Evolutionary conservation across 2,329 filamentous ascomycete genomes (phyloP), one percentile per base, ranked within the genome.

Genomic region (Epichloe scottii): DNA sequence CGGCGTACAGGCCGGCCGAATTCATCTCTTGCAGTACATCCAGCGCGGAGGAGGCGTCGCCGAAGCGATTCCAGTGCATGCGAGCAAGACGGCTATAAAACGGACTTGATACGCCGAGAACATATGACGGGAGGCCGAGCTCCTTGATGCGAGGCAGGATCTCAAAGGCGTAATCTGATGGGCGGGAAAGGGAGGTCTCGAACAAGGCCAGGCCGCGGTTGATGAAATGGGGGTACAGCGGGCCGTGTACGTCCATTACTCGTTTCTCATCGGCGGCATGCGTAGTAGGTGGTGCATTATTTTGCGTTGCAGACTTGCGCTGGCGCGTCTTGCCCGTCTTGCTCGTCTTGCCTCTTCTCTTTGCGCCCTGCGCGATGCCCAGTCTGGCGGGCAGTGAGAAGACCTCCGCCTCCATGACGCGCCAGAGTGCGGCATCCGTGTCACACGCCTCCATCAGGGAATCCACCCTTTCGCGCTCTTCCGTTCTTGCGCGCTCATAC

Each of bases 51-150:
- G 60, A 56, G 2, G 79, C 70, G 58, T 87, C 79, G 21, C 78
- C 74, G 55, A 79, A 77, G 11, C 78, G 76, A 35, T 68, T 64
- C 79, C 83, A 87, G 51, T 80, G 71, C 21, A 83, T 74, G 14
- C 71, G 65, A 23, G 87, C 71, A 35, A 89, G 73, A 46, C 79
- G 72, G 60, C 85, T 82, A 70, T 87, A 90, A 41, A 90, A 78
- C 0, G 76, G 70, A 0, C 84, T 85, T 17, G 81, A 82, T 5
- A 79, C 82, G 46, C 85, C 86, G 0, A 91, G 74, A 6, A 87
- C 81, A 60, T 84, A 87, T 0, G 84, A 84, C 1, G 79, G 76
- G 1, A 85, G 74, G 2, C 86, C 85, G 0, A 87, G 71, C 43
- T 75, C 71, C 61, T 85, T 86, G 58, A 89, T 70, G 7, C 77